Conservation (phyloP, 805 yeast species). For the Wickerhamomyces mucosus region DNA sequence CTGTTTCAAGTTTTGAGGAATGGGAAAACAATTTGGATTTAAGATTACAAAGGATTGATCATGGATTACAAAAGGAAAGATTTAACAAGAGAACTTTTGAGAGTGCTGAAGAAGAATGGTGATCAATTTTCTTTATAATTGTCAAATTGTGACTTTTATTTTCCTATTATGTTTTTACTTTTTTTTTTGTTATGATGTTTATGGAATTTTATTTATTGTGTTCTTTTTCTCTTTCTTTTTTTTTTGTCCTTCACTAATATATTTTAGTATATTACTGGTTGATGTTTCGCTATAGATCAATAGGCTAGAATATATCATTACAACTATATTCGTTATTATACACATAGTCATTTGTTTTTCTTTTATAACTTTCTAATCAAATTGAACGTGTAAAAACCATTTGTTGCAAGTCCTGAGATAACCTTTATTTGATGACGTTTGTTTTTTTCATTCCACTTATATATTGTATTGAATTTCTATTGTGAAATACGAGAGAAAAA, state of each 20-base stretch:
- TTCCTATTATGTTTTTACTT: not conserved
- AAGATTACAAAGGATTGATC: conserved; percentile 25
- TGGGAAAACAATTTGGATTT: conserved; percentile 29
- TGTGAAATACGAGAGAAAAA: no score
- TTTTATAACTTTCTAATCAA: no score
- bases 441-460: no score
- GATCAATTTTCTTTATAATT: not conserved
- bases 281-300: no score
- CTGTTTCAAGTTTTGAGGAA: conserved; percentile 28
- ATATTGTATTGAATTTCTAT: no score
- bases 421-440: no score
- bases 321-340: no score
- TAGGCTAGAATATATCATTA: no score
- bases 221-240: not conserved
- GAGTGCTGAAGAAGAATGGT: conserved; percentile 19
- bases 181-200: not conserved
- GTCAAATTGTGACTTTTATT: not conserved
- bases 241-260: not conserved
- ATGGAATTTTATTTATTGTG: not conserved
- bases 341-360: no score
- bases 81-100: conserved; percentile 20
- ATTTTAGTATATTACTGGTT: no score
- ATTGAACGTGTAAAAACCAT: no score
- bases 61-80: conserved; percentile 13
- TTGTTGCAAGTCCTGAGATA: no score